Conservation (phyloP, 768 basidiomycete genomes). For the Fistulinella prunicolor region DNA sequence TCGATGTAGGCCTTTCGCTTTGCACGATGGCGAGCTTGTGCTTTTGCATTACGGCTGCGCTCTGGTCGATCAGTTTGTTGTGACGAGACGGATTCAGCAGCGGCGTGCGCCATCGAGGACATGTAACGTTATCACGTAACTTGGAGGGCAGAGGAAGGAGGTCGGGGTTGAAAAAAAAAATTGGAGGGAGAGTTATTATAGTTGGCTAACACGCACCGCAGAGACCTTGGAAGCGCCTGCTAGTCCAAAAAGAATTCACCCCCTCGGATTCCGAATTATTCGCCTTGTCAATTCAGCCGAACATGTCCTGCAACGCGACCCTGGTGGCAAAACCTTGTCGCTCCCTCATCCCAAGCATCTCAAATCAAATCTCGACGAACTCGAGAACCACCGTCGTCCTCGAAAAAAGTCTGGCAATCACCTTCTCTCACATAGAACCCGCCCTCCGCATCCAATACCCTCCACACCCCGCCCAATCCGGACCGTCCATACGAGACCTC, state of each 20-base stretch:
- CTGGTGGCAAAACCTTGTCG: conserved; percentile 35
- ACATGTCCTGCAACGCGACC: conserved; percentile 32
- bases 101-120: conserved; percentile 57
- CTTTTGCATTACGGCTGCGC: conserved; percentile 83
- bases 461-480: conserved; percentile 2
- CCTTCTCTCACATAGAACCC: too few relatives aligned
- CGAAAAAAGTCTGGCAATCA: conserved; percentile 16
- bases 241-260: conserved; percentile 26
- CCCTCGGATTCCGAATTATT: conserved; percentile 49
- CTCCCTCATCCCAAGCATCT: conserved; percentile 27
- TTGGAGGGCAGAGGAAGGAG: conserved; percentile 36
- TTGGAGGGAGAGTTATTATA: conserved; percentile 35
- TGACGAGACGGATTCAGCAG: conserved; percentile 40
- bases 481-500: not conserved
- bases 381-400: conserved; percentile 13
- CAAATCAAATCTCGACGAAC: conserved; percentile 32
- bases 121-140: conserved; percentile 49
- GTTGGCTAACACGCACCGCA: conserved; percentile 20
- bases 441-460: not conserved
- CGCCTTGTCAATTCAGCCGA: conserved; percentile 42
- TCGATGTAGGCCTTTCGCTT: conserved; percentile 94
- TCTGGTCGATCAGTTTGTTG: conserved; percentile 62
- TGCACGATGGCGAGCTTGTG: conserved; percentile 86
- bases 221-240: conserved; percentile 24
- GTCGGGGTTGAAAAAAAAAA: conserved; percentile 50